Evolutionary conservation across 768 basidiomycete genomes (phyloP), one percentile per base, ranked within the genome.

Genomic region (Agaricus subrufescens): DNA sequence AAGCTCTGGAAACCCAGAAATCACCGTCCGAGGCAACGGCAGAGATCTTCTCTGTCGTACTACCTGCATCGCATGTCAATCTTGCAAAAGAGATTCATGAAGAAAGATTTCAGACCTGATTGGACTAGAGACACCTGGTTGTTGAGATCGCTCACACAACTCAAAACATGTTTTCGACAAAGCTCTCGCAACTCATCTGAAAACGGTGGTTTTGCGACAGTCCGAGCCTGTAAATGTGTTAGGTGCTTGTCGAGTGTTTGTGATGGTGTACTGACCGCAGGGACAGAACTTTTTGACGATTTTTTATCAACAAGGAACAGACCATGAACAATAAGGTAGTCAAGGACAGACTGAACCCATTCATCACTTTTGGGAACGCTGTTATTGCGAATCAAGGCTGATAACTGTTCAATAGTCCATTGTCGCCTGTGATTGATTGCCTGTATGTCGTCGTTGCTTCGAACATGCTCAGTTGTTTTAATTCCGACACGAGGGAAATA

Each of bases 361-460:
- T 76, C 76, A 66, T 96, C 94, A 43, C 79, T 77, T 65, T 91
- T 94, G 3, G 87, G 90, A 46, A 95, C 80, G 1, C 83, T 79
- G 11, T 84, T 83, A 65, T 93, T 94, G 42, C 86, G 86, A 60
- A 95, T 74, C 30, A 97, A 81, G 3, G 82, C 78, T 12, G 81
- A 75, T 19, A 97, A 75, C 69, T 98, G 96, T 46, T 97, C 94
- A 48, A 90, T 78, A 31, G 91, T 83, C 96, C 96, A 99, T 27
- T 69, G 68, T 54, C 94, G 75, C 54, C 85, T 79, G 2, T 80
- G 73, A 57, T 84, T 82, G 26, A 82, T 71, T 10, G 70, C 70
- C 46, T 76, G 73, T 29, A 74, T 50, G 75, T 71, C 38, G 74
- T 61, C 57, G 82, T 77, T 42, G 71, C 63, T 54, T 84, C 84